phyloP scores from a whole-genome alignment of 495 filamentous ascomycete species.

The Penicillium alfredii region DNA sequence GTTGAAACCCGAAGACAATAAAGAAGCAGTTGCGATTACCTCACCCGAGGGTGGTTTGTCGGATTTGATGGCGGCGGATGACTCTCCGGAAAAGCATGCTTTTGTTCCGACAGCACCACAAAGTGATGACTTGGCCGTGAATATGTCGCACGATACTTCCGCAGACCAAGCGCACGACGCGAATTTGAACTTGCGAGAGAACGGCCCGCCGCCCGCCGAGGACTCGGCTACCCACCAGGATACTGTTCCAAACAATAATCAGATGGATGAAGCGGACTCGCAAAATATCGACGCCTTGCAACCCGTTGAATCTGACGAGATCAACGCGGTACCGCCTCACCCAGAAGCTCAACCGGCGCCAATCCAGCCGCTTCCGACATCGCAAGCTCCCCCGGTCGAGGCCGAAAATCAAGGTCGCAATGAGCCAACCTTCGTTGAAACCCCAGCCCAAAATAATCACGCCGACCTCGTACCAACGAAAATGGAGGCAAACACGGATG shows the following conservation, averaged over 20 bases:
- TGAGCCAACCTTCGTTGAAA: background rate
- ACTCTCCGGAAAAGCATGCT: constrained; percentile 7
- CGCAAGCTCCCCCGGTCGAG: too few species aligned
- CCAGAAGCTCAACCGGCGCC: background rate
- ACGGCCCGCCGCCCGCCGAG: constrained; percentile 2
- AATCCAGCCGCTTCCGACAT: too few species aligned
- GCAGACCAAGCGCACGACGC: constrained; percentile 5
- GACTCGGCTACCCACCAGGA: constrained; percentile 1
- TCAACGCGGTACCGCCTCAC: too few species aligned
- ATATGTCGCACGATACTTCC: constrained; percentile 10
- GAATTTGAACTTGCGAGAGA: background rate
- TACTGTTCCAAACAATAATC: too few species aligned
- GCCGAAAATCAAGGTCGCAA: background rate
- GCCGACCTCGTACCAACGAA: constrained; percentile 1
- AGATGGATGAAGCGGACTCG: too few species aligned
- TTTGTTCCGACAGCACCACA: constrained; percentile 10
- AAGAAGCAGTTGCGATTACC: constrained; percentile 5
- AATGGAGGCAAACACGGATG: constrained; percentile 11
- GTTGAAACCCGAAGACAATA: constrained; percentile 25
- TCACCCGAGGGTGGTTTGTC: constrained; percentile 5
- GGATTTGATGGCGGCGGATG: constrained; percentile 9
- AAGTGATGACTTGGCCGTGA: constrained; percentile 19
- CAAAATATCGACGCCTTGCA: too few species aligned
- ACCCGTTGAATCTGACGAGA: too few species aligned
- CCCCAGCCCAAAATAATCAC: too few species aligned